Conservation (phyloP, 192 early-diverging fungal genomes). For the Coemansia sp. region DNA sequence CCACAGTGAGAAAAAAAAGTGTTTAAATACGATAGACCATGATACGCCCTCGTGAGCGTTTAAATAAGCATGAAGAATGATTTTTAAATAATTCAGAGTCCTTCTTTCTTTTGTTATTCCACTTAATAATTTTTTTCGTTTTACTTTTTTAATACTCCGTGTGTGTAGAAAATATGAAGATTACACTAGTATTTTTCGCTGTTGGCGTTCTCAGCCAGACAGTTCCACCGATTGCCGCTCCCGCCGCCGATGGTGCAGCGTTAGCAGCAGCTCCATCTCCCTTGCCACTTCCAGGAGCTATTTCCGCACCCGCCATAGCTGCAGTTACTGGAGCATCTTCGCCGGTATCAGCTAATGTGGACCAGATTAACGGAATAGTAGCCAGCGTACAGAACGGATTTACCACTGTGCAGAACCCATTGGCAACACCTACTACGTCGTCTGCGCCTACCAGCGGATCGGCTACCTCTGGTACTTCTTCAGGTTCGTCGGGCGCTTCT, state of each 20-base stretch:
- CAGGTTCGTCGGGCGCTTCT: background rate
- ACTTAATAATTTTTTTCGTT: slow-evolving; percentile 1
- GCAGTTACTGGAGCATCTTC: background rate
- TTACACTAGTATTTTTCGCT: slow-evolving; percentile 26
- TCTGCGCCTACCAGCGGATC: background rate
- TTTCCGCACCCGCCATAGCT: background rate
- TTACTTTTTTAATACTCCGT: background rate
- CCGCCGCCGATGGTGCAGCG: slow-evolving; percentile 2
- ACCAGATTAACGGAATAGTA: slow-evolving; percentile 4
- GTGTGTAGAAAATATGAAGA: slow-evolving; percentile 25
- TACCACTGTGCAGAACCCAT: slow-evolving; percentile 4
- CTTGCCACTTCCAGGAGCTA: background rate
- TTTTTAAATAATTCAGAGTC: background rate
- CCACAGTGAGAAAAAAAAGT: background rate
- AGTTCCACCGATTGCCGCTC: background rate
- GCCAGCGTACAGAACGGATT: slow-evolving; percentile 14
- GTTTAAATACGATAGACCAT: background rate
- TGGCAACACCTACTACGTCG: background rate
- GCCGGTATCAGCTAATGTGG: slow-evolving; percentile 1
- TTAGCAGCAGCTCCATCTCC: background rate
- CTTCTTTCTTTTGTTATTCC: background rate
- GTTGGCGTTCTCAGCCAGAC: slow-evolving; percentile 33
- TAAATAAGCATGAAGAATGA: background rate
- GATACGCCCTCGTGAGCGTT: background rate
- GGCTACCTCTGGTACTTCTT: background rate